phyloP scores from a whole-genome alignment of 2,329 filamentous ascomycete species.

The Xylaria digitata region DNA sequence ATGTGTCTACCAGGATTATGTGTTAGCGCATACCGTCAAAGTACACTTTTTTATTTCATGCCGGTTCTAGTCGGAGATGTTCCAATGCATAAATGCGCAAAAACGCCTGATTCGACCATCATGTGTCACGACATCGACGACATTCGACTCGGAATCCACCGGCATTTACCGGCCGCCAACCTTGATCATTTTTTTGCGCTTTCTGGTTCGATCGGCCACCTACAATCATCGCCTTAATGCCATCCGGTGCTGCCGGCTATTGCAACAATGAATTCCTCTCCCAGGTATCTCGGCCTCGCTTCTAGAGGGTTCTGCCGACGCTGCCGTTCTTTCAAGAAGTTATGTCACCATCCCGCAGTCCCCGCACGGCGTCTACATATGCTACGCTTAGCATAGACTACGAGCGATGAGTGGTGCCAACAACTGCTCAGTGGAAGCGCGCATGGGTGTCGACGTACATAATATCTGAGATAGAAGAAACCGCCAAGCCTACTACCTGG shows the following conservation, averaged over 20 bases:
- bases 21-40: too few species aligned
- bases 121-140: conserved; percentile 35
- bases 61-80: conserved; percentile 12
- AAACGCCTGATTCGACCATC: conserved; percentile 34
- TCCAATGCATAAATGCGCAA: conserved; percentile 15
- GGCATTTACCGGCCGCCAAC: conserved; percentile 30
- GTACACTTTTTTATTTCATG: background rate
- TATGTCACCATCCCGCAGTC: background rate
- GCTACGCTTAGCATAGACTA: background rate
- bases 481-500: conserved; percentile 2
- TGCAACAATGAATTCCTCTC: background rate
- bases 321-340: background rate
- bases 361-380: background rate
- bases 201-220: conserved; percentile 7
- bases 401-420: background rate
- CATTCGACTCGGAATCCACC: conserved; percentile 25
- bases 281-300: conserved; percentile 18
- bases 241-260: conserved; percentile 28
- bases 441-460: background rate
- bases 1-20: background rate
- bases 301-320: conserved; percentile 22
- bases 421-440: background rate
- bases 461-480: background rate
- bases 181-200: conserved; percentile 6
- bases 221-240: background rate